These are phyloP conservation scores for Pelargonium fulgidum DNA, from an alignment of 441 rosid genomes.

Conservation along the genomic window DNA sequence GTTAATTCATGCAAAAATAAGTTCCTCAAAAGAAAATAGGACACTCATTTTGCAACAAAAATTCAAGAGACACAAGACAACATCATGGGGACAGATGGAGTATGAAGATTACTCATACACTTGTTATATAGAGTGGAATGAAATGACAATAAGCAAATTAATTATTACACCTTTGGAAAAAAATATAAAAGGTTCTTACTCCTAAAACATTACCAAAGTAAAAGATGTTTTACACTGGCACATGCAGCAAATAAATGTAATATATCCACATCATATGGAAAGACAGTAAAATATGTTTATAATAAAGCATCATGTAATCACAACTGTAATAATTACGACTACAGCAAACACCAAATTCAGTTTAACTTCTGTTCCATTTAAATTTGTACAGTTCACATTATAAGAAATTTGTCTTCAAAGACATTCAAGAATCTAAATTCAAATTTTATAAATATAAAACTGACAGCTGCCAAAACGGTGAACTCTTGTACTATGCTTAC, in stretches of 20 bases:
- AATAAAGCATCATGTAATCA: neutral
- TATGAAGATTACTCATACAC: no score
- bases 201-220: neutral
- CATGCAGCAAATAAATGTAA: neutral
- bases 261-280: constrained; percentile 1
- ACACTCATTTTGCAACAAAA: no score
- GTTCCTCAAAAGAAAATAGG: no score
- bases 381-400: neutral
- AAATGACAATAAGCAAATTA: neutral
- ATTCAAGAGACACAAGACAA: no score
- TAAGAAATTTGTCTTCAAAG: neutral
- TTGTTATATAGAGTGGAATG: no score
- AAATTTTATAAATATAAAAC: neutral
- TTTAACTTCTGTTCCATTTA: neutral
- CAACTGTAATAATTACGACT: neutral
- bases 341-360: neutral
- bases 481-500: neutral
- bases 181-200: neutral
- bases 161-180: neutral
- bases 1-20: no score
- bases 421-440: neutral
- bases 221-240: neutral
- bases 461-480: neutral
- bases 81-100: no score
- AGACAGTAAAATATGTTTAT: neutral